Conservation (phyloP, 2,329 filamentous ascomycete genomes). For the Rhynchosporium graminicola region DNA sequence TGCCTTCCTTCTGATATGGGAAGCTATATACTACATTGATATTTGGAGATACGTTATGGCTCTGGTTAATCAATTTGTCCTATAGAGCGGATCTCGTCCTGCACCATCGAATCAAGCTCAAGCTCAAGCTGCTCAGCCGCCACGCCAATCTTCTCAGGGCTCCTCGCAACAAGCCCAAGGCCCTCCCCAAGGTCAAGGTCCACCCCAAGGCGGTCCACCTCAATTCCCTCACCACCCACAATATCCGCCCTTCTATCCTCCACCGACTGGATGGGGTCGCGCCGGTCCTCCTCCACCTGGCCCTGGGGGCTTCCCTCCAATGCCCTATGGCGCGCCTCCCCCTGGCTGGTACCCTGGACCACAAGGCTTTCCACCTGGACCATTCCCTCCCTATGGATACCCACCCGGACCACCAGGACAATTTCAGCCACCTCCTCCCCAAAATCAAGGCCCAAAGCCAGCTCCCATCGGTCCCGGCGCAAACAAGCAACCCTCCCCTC, state of each 20-base stretch:
- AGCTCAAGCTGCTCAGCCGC: slow-evolving; percentile 24
- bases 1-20: slow-evolving; percentile 97
- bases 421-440: slow-evolving; percentile 51
- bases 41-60: slow-evolving; percentile 12
- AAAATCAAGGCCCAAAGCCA: slow-evolving; percentile 43
- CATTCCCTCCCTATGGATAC: slow-evolving; percentile 49
- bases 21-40: slow-evolving; percentile 16
- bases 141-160: slow-evolving; percentile 26
- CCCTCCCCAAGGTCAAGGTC: slow-evolving; percentile 18
- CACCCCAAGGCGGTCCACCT: slow-evolving; percentile 27
- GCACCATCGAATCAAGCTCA: slow-evolving; percentile 28
- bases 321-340: slow-evolving; percentile 72
- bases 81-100: slow-evolving; percentile 48
- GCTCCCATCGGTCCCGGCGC: slow-evolving; percentile 53
- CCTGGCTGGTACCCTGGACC: slow-evolving; percentile 77
- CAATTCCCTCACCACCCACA: slow-evolving; percentile 47
- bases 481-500: slow-evolving; percentile 51
- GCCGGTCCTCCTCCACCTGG: slow-evolving; percentile 55
- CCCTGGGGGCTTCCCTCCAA: slow-evolving; percentile 68
- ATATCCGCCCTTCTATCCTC: slow-evolving; percentile 41
- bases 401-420: slow-evolving; percentile 65
- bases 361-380: slow-evolving; percentile 71
- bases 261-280: slow-evolving; percentile 56
- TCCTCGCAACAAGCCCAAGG: slow-evolving; percentile 23
- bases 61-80: slow-evolving; percentile 39